Evolutionary conservation across 106 monocot species (phyloP), one percentile per base, ranked within the genome.

Genomic region (Dioscorea zingiberensis): DNA sequence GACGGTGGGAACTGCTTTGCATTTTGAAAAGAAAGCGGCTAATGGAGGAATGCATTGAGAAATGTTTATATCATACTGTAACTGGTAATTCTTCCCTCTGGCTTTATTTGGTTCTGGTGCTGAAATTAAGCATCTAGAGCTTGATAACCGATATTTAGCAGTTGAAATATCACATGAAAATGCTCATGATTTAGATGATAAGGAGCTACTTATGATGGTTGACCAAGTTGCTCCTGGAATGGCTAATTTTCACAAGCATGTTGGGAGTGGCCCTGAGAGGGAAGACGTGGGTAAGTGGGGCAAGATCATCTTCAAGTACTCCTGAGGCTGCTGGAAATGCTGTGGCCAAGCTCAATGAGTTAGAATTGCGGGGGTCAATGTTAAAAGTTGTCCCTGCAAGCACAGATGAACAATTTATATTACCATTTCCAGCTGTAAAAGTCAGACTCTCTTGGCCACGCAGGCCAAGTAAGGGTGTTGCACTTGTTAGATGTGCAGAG

Each of bases 81-180:
- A 58, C 63, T 53, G 82, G 80, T 75, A 54, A 44, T 65, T 78
- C 67, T 49, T 63, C 88, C 0, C 79, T 38, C 12, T 74, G 64
- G 98, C 86, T 38, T 62, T 98, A 28, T 84, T 93, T 69, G 98
- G 98, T 13, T 73, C 89, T n/a, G 98, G 98, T 81, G 98, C 80
- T 69, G 81, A 79, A 74, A 98, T 98, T 69, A 92, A 83, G 71
- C 93, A 98, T 81, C 84, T 98, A 26, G 98, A 98, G 68, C 86
- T 98, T 25, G 78, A 77, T 3, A 87, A 80, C n/a, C 74, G 82
- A 45, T 80, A 60, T 71, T 69, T 98, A 28, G 74, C 88, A 14
- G 81, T 89, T 9, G 93, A 93, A 67, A 69, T 98, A 60, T 82
- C 66, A 25, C 93, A 93, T 84, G 82, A 67, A 59, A 66, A 70